Conservation (phyloP, 2,329 filamentous ascomycete species). For the Phaeoacremonium minimum region DNA sequence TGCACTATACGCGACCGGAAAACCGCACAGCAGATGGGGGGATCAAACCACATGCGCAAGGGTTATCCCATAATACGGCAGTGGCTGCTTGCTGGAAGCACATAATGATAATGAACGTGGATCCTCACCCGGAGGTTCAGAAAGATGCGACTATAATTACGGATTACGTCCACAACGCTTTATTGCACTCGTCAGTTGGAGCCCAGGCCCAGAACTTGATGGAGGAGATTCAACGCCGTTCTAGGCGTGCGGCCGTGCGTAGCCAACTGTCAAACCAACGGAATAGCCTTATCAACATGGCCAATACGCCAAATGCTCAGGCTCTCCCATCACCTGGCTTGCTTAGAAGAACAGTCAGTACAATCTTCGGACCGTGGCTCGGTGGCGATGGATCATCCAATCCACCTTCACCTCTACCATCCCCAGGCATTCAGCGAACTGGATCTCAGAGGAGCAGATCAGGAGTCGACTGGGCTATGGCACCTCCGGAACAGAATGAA, state of each 20-base stretch:
- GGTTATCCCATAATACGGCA: slow-evolving; percentile 78
- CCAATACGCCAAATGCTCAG: slow-evolving; percentile 23
- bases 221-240: slow-evolving; percentile 62
- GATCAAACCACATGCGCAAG: slow-evolving; percentile 51
- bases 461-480: slow-evolving; percentile 33
- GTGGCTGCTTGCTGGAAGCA: slow-evolving; percentile 96
- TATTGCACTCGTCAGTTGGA: slow-evolving; percentile 75
- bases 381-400: slow-evolving; percentile 29
- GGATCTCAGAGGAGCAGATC: slow-evolving; percentile 34
- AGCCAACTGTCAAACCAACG: slow-evolving; percentile 38
- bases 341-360: slow-evolving; percentile 59
- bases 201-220: slow-evolving; percentile 66
- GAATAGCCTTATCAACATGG: slow-evolving; percentile 25
- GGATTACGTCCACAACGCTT: slow-evolving; percentile 75
- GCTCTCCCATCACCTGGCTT: slow-evolving; percentile 52
- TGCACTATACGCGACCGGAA: slow-evolving; percentile 56
- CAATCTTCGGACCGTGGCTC: slow-evolving; percentile 56
- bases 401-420: slow-evolving; percentile 19
- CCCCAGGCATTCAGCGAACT: slow-evolving; percentile 28
- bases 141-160: slow-evolving; percentile 79
- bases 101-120: slow-evolving; percentile 81
- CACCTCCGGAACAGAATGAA: slow-evolving; percentile 73
- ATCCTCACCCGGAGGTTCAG: slow-evolving; percentile 91
- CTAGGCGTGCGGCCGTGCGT: slow-evolving; percentile 38
- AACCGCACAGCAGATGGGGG: slow-evolving; percentile 53